Percentiles rank a stretch among this genome's conserved stretches.
These are phyloP conservation scores for Talaromyces sp. DNA, from an alignment of 2,329 filamentous ascomycete genomes.

Conservation along the genomic window DNA sequence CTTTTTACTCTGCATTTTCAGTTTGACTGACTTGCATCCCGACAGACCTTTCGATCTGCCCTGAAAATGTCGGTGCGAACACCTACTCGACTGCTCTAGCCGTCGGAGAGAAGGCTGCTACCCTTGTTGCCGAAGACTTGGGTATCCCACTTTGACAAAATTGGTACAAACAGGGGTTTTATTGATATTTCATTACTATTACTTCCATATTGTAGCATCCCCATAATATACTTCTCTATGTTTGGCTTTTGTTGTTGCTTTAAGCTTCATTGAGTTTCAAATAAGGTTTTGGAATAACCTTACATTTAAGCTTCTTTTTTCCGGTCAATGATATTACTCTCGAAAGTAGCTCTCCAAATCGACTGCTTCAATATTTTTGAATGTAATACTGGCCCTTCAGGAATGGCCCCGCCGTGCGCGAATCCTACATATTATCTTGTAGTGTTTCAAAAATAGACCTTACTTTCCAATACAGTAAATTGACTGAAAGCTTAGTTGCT, in stretches of 20 bases:
- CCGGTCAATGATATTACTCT: background rate
- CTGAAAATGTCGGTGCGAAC: constrained; percentile 18
- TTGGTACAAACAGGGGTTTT: background rate
- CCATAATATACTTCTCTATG: background rate
- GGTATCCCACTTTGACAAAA: background rate
- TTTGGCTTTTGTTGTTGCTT: background rate
- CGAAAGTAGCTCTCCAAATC: too few species aligned
- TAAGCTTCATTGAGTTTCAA: background rate
- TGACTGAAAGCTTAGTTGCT: too few species aligned
- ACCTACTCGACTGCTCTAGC: constrained; percentile 13
- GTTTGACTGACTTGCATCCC: background rate
- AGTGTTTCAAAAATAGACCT: too few species aligned
- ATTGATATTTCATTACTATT: background rate
- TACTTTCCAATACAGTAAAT: too few species aligned
- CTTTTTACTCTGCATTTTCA: background rate
- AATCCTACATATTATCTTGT: too few species aligned
- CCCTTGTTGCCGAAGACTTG: background rate
- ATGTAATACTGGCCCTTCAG: too few species aligned
- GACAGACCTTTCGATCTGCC: constrained; percentile 28
- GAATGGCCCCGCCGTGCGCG: too few species aligned
- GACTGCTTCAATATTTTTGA: too few species aligned
- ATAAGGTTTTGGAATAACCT: background rate
- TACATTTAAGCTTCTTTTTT: background rate
- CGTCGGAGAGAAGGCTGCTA: constrained; percentile 12
- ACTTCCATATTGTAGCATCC: background rate